These are phyloP conservation scores for Stagonosporopsis cucurbitacearum DNA, from an alignment of 2,329 filamentous ascomycete species.

Conservation along the genomic window DNA sequence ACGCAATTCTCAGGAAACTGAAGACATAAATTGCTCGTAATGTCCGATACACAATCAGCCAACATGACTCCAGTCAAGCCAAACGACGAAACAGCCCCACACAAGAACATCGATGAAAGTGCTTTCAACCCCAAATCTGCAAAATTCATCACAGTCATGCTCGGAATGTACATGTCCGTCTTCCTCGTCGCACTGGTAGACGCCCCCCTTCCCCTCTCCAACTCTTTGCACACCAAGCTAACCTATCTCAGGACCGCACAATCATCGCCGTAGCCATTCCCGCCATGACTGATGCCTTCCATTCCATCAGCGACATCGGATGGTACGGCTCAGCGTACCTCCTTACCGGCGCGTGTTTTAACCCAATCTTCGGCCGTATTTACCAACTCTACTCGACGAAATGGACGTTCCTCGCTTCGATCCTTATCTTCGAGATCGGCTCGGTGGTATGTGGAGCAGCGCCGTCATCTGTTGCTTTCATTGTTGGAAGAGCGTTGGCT, in stretches of 20 bases:
- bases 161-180: slow-evolving; percentile 34
- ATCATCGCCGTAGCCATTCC: slow-evolving; percentile 37
- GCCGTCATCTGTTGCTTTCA: slow-evolving; percentile 53
- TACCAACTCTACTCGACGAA: slow-evolving; percentile 56
- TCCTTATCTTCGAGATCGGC: slow-evolving; percentile 54
- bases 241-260: slow-evolving; percentile 19
- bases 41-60: not conserved
- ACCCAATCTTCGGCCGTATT: slow-evolving; percentile 55
- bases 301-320: slow-evolving; percentile 35
- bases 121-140: slow-evolving; percentile 36
- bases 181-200: slow-evolving; percentile 33
- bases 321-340: slow-evolving; percentile 51
- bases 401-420: slow-evolving; percentile 43
- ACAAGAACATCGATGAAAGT: slow-evolving; percentile 23
- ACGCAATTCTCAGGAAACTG: not conserved
- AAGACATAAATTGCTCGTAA: not conserved
- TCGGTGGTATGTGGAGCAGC: slow-evolving; percentile 50
- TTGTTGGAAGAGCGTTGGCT: slow-evolving; percentile 57
- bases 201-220: not conserved
- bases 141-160: slow-evolving; percentile 31
- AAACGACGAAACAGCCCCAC: slow-evolving; percentile 1
- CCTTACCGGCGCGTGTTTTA: slow-evolving; percentile 54
- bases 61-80: not conserved
- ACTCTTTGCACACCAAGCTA: not conserved
- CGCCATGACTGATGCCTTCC: slow-evolving; percentile 36